A percentile compares a stretch with the other conserved stretches of the same genome.
Conservation (phyloP, 495 filamentous ascomycete genomes). For the Podospora appendiculata region DNA sequence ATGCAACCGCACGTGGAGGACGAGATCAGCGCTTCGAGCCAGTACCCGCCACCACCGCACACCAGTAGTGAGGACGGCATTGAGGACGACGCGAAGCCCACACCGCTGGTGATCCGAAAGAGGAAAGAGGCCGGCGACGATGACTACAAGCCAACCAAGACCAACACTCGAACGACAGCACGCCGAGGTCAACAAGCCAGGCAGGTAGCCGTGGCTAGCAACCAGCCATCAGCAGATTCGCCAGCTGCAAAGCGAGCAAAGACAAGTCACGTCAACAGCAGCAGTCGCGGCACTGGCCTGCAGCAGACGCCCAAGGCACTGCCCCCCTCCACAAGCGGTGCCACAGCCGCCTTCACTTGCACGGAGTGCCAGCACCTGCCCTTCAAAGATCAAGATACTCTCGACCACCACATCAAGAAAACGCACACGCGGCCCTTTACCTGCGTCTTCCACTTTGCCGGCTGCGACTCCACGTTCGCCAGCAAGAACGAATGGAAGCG, state of each 20-base stretch:
- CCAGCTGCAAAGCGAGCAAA: background rate
- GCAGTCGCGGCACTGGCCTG: background rate
- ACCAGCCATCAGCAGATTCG: background rate
- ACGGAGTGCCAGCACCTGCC: conserved; percentile 14
- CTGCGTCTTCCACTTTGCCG: conserved; percentile 73
- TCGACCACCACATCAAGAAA: conserved; percentile 43
- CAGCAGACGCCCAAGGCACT: background rate
- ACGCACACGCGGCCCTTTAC: conserved; percentile 57
- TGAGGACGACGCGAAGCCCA: conserved; percentile 5
- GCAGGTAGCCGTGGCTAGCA: background rate
- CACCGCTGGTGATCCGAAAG: conserved; percentile 10
- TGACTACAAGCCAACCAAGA: conserved; percentile 12
- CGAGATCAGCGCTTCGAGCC: conserved; percentile 17
- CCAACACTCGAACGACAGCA: background rate
- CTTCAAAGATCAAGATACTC: conserved; percentile 31
- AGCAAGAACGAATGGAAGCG: conserved; percentile 94
- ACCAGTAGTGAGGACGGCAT: conserved; percentile 12
- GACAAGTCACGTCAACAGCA: background rate
- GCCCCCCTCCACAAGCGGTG: background rate
- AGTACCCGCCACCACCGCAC: conserved; percentile 12
- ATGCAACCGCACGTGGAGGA: conserved; percentile 20
- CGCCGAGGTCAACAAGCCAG: background rate
- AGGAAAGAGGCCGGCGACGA: conserved; percentile 9
- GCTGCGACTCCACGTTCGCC: conserved; percentile 66
- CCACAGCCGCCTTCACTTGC: conserved; percentile 7